These are phyloP conservation scores for Colletotrichum lindemuthianum DNA, from an alignment of 2,329 filamentous ascomycete genomes.

Conservation along the genomic window DNA sequence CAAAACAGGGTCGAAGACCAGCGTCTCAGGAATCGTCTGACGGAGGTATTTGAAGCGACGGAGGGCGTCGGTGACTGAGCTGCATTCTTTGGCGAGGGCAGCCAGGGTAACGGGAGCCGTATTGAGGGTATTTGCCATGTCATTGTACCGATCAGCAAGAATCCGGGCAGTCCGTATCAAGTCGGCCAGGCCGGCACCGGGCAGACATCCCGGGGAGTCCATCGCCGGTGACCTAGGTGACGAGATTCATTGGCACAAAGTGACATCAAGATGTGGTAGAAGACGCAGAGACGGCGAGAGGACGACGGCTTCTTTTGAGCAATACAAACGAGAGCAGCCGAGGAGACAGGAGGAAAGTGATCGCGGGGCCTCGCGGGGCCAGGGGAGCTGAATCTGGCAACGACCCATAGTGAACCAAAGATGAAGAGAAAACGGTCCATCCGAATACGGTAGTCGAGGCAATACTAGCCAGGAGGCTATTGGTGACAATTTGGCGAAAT, in stretches of 20 bases:
- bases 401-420: slow-evolving; percentile 11
- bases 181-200: slow-evolving; percentile 29
- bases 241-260: slow-evolving; percentile 16
- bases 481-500: slow-evolving; percentile 34
- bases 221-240: slow-evolving; percentile 29
- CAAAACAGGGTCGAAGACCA: slow-evolving; percentile 20
- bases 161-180: slow-evolving; percentile 25
- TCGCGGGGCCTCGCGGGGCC: slow-evolving; percentile 25
- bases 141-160: slow-evolving; percentile 23
- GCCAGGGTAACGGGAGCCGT: slow-evolving; percentile 38
- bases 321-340: background rate
- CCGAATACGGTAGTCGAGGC: slow-evolving; percentile 25
- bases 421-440: slow-evolving; percentile 8
- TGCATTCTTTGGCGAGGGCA: slow-evolving; percentile 37
- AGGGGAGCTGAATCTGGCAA: slow-evolving; percentile 22
- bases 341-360: slow-evolving; percentile 15
- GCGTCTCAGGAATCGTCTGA: slow-evolving; percentile 14
- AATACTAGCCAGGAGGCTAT: slow-evolving; percentile 31
- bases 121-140: slow-evolving; percentile 35
- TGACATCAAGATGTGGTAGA: slow-evolving; percentile 12
- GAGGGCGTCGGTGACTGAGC: slow-evolving; percentile 27
- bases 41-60: slow-evolving; percentile 28
- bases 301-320: slow-evolving; percentile 25
- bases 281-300: slow-evolving; percentile 1
- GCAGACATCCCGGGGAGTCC: slow-evolving; percentile 35